Evolutionary conservation across 805 yeast genomes (phyloP).

Genomic region (Candida sithepensis): DNA sequence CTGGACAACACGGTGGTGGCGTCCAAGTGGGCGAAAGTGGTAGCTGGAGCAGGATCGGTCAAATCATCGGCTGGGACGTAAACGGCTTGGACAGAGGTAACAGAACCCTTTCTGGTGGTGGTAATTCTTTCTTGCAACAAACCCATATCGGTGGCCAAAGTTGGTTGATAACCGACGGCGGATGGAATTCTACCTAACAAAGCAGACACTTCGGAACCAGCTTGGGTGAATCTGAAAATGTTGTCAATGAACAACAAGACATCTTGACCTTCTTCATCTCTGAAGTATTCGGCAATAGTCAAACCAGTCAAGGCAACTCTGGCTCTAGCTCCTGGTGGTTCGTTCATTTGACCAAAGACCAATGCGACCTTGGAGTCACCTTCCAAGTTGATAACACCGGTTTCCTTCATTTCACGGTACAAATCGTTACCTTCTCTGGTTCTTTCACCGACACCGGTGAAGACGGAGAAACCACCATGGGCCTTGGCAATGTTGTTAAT

Average conservation of each 20-base stretch:
- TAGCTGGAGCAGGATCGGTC: slow-evolving; percentile 99
- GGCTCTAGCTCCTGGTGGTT: slow-evolving; percentile 99
- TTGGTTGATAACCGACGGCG: slow-evolving; percentile 99
- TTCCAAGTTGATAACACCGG: slow-evolving; percentile 99
- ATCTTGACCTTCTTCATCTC: slow-evolving; percentile 99
- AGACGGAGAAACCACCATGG: slow-evolving; percentile 99
- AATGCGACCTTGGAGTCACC: slow-evolving; percentile 99
- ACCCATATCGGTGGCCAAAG: slow-evolving; percentile 99
- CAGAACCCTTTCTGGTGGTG: slow-evolving; percentile 99
- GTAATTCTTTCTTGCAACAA: slow-evolving; percentile 99
- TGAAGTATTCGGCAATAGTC: slow-evolving; percentile 99
- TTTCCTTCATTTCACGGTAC: slow-evolving; percentile 99
- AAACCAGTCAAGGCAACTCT: slow-evolving; percentile 99
- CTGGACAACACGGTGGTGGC: slow-evolving; percentile 99
- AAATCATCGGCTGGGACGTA: slow-evolving; percentile 99
- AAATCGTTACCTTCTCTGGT: slow-evolving; percentile 99
- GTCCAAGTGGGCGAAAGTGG: slow-evolving; percentile 99
- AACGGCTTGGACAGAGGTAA: slow-evolving; percentile 99
- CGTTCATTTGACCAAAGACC: slow-evolving; percentile 99
- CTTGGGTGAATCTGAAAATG: slow-evolving; percentile 99
- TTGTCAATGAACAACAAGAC: slow-evolving; percentile 98
- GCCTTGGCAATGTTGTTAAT: slow-evolving; percentile 99
- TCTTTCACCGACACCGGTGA: slow-evolving; percentile 99
- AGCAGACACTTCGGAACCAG: slow-evolving; percentile 99
- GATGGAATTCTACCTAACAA: slow-evolving; percentile 99